Conservation (phyloP, 257 asterid species). For the Ilex aquifolium region DNA sequence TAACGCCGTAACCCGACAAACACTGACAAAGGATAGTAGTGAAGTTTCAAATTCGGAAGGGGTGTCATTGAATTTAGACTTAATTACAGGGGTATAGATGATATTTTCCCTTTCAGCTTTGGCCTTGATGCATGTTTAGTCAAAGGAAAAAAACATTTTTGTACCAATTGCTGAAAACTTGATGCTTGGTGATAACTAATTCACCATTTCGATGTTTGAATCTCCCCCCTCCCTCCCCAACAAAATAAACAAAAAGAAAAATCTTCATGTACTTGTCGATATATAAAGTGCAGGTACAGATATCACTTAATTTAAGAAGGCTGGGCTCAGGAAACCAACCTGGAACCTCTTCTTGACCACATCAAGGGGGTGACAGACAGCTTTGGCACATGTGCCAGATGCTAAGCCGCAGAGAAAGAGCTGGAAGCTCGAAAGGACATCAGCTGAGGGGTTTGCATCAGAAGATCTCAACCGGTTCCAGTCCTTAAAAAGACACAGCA, state of each 20-base stretch:
- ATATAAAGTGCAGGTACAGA: not conserved
- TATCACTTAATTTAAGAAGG: not conserved
- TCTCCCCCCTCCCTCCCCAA: not conserved
- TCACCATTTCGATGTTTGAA: not conserved
- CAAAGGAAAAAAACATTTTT: too few relatives aligned
- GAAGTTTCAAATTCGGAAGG: too few relatives aligned
- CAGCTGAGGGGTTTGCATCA: slow-evolving; percentile 24
- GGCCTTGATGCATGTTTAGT: too few relatives aligned
- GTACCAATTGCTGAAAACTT: not conserved
- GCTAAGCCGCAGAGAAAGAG: slow-evolving; percentile 83
- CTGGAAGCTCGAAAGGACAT: slow-evolving; percentile 67
- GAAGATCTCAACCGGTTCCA: slow-evolving; percentile 54
- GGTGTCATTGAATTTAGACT: too few relatives aligned
- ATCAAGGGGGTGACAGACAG: slow-evolving; percentile 93
- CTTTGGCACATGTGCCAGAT: slow-evolving; percentile 85
- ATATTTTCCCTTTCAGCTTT: too few relatives aligned
- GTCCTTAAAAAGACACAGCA: slow-evolving; percentile 34
- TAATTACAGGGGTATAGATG: too few relatives aligned
- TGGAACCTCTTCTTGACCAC: slow-evolving; percentile 97
- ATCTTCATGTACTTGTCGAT: too few relatives aligned
- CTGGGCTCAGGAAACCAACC: slow-evolving; percentile 30
- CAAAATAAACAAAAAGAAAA: not conserved
- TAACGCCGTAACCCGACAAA: too few relatives aligned
- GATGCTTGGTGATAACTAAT: not conserved
- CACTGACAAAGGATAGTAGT: too few relatives aligned